A percentile compares a stretch with the other conserved stretches of the same genome.
Conservation (phyloP, 306 rosid genomes). For the Acacia melanoxylon region DNA sequence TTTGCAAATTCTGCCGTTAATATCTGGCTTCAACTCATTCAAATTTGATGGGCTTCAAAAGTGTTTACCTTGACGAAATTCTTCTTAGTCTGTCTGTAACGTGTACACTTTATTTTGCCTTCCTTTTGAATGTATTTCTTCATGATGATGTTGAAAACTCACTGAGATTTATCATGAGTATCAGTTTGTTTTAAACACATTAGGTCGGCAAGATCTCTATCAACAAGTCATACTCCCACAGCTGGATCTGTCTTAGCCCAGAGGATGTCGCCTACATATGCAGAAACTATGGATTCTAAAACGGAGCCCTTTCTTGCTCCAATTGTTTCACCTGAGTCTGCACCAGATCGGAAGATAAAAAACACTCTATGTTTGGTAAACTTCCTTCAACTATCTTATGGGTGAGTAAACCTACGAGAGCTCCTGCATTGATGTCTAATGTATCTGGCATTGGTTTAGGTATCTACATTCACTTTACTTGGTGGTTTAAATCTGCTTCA, state of each 20-base stretch:
- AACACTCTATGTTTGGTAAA: constrained; percentile 65
- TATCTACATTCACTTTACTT: constrained; percentile 56
- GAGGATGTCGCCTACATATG: constrained; percentile 42
- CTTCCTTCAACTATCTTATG: constrained; percentile 19
- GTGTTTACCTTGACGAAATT: constrained; percentile 4
- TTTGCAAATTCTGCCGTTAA: constrained; percentile 1
- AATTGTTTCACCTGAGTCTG: constrained; percentile 40
- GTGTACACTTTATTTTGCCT: not conserved
- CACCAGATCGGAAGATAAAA: constrained; percentile 54
- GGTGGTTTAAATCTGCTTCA: constrained; percentile 51
- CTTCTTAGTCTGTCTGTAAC: not conserved
- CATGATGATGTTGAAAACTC: constrained; percentile 14
- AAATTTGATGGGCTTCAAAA: not conserved
- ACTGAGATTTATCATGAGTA: constrained; percentile 11
- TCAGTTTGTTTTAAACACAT: constrained; percentile 27
- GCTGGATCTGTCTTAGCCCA: constrained; percentile 59
- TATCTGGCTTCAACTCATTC: not conserved
- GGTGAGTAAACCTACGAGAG: not conserved
- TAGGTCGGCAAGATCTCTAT: constrained; percentile 87
- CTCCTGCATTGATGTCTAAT: constrained; percentile 14
- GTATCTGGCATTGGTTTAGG: constrained; percentile 46
- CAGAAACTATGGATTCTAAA: constrained; percentile 30
- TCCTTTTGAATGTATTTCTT: constrained; percentile 7
- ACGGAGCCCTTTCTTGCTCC: constrained; percentile 66
- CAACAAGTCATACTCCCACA: constrained; percentile 69